Conservation (phyloP, 2,329 filamentous ascomycete species). For the Ilyonectria sp. region DNA sequence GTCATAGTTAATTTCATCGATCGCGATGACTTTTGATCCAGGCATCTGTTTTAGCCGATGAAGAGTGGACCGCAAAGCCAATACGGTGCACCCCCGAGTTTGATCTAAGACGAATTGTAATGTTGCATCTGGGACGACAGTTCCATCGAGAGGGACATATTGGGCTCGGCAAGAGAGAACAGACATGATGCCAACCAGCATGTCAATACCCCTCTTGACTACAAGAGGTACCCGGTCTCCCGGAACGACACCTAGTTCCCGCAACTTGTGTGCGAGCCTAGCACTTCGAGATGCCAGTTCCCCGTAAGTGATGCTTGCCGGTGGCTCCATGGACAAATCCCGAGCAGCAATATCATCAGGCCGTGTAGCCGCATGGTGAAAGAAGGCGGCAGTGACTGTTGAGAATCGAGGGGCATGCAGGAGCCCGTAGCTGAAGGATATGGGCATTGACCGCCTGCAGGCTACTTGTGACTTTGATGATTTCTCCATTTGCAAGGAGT, state of each 20-base stretch:
- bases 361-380: conserved; percentile 53
- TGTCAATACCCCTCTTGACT: conserved; percentile 68
- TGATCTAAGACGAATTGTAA: conserved; percentile 66
- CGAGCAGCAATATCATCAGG: conserved; percentile 58
- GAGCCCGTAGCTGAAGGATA: conserved; percentile 42
- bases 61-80: conserved; percentile 60
- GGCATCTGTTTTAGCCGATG: conserved; percentile 43
- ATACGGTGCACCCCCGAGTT: conserved; percentile 58
- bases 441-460: conserved; percentile 29
- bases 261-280: conserved; percentile 58
- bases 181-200: conserved; percentile 70
- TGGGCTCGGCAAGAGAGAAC: conserved; percentile 70
- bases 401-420: conserved; percentile 40
- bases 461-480: conserved; percentile 12
- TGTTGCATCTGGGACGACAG: conserved; percentile 64
- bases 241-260: conserved; percentile 57
- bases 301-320: conserved; percentile 60
- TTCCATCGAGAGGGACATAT: conserved; percentile 72
- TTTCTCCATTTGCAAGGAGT: conserved; percentile 27
- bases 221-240: conserved; percentile 68
- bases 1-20: conserved; percentile 45
- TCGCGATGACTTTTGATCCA: conserved; percentile 46
- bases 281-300: conserved; percentile 56
- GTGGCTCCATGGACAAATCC: conserved; percentile 49
- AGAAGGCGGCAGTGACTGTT: conserved; percentile 56